phyloP scores from a whole-genome alignment of 2,329 filamentous ascomycete species.

The Aspergillus pseudoglaucus region DNA sequence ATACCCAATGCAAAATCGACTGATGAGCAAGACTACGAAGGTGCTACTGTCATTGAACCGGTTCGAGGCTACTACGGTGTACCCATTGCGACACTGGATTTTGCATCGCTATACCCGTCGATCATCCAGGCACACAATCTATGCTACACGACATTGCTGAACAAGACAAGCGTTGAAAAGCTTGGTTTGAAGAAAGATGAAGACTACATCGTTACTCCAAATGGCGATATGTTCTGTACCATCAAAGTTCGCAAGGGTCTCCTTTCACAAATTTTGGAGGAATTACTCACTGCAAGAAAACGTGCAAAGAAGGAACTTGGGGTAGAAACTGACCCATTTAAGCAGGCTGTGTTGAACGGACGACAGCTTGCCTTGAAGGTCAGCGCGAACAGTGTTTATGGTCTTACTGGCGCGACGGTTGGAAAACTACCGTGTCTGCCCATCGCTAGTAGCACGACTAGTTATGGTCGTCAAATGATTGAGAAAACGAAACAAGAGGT shows the following conservation, averaged over 20 bases:
- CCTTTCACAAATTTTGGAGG: slow-evolving; percentile 90
- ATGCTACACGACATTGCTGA: slow-evolving; percentile 90
- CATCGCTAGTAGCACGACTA: slow-evolving; percentile 94
- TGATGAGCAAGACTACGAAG: slow-evolving; percentile 86
- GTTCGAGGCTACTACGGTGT: slow-evolving; percentile 89
- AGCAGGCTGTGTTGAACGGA: slow-evolving; percentile 95
- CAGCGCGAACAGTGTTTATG: slow-evolving; percentile 96
- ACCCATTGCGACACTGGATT: slow-evolving; percentile 94
- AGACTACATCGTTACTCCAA: slow-evolving; percentile 94
- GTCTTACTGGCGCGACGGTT: slow-evolving; percentile 89
- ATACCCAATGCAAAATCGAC: slow-evolving; percentile 78
- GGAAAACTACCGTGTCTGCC: slow-evolving; percentile 92
- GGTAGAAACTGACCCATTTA: slow-evolving; percentile 88
- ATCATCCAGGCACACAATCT: slow-evolving; percentile 99
- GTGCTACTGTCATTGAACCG: slow-evolving; percentile 95
- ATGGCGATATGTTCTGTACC: slow-evolving; percentile 89
- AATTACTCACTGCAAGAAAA: slow-evolving; percentile 85
- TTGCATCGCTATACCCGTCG: slow-evolving; percentile 94
- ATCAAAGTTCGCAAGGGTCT: slow-evolving; percentile 83
- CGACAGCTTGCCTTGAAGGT: slow-evolving; percentile 93
- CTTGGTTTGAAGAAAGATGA: slow-evolving; percentile 75
- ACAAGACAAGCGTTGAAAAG: slow-evolving; percentile 68
- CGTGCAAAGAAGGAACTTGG: slow-evolving; percentile 87
- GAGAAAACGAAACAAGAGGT: slow-evolving; percentile 97
- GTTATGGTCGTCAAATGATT: slow-evolving; percentile 98